Evolutionary conservation across 148 eudicot species (phyloP).

Genomic region (Rhododendron ferrugineum): DNA sequence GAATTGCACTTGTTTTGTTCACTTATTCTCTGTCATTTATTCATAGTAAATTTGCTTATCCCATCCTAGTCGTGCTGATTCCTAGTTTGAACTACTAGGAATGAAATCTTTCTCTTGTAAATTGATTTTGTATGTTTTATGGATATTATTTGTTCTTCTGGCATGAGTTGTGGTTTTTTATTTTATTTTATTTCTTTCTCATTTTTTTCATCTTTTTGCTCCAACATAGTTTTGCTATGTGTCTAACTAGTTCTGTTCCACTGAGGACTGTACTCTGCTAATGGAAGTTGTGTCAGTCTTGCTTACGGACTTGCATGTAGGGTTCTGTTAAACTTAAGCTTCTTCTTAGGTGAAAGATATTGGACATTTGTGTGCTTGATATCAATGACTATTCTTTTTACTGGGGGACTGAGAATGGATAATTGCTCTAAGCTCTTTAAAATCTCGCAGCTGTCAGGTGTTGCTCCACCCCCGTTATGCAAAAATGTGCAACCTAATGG

Average conservation of each 20-base stretch:
- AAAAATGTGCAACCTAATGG: conserved; percentile 55
- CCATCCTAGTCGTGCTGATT: not conserved
- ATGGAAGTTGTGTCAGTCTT: not conserved
- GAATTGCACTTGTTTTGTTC: not conserved
- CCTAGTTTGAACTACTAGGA: not conserved
- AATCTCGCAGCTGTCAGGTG: conserved; percentile 69
- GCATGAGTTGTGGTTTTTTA: not conserved
- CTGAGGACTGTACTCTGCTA: not conserved
- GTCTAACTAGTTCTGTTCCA: not conserved
- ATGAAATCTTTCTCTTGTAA: not conserved
- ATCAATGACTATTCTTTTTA: not conserved
- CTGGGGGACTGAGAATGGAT: conserved; percentile 2
- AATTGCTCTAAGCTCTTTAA: conserved; percentile 19
- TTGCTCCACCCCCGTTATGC: conserved; percentile 83
- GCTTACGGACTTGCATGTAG: not conserved
- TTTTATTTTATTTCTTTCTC: no score
- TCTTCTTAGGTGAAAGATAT: not conserved
- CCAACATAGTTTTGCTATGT: no score
- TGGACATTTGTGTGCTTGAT: not conserved
- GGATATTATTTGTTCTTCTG: not conserved
- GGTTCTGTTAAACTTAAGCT: not conserved
- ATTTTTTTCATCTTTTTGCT: no score
- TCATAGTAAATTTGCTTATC: not conserved
- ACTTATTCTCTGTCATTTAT: not conserved
- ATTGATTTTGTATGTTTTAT: no score